A percentile compares a stretch with the other conserved stretches of the same genome.
phyloP scores from a whole-genome alignment of 1,284 basidiomycete species.

The Thecaphora thlaspeos region DNA sequence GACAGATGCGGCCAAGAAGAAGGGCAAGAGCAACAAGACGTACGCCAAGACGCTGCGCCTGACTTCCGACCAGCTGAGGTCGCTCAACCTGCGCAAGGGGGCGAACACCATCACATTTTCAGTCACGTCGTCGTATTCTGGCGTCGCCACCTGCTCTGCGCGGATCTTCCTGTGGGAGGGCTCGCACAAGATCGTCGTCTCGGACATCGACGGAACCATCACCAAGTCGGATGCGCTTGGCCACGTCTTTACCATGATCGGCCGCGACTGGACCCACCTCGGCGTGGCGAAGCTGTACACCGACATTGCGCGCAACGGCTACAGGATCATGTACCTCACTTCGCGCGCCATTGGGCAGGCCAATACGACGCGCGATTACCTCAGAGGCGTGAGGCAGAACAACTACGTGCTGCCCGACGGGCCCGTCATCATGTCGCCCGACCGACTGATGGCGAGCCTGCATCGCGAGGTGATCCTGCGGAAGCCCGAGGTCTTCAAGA shows the following conservation, averaged over 20 bases:
- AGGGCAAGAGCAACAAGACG: constrained; percentile 62
- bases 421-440: constrained; percentile 98
- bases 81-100: constrained; percentile 78
- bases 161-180: constrained; percentile 95
- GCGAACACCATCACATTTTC: constrained; percentile 92
- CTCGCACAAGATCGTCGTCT: constrained; percentile 84
- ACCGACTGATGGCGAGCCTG: constrained; percentile 87
- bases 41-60: constrained; percentile 91
- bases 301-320: constrained; percentile 90
- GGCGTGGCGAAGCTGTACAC: constrained; percentile 98
- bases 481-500: constrained; percentile 99
- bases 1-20: background rate
- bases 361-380: constrained; percentile 91
- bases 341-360: constrained; percentile 97
- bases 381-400: constrained; percentile 92
- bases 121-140: constrained; percentile 76
- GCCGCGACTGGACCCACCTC: constrained; percentile 98
- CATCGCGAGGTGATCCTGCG: constrained; percentile 70
- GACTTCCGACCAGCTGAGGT: constrained; percentile 73
- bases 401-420: constrained; percentile 94
- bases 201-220: constrained; percentile 98
- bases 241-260: constrained; percentile 97
- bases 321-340: constrained; percentile 97
- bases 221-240: constrained; percentile 92
- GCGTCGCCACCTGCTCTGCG: constrained; percentile 76